These are phyloP conservation scores for Escallonia rubra DNA, from an alignment of 129 eudicot species.

Conservation along the genomic window DNA sequence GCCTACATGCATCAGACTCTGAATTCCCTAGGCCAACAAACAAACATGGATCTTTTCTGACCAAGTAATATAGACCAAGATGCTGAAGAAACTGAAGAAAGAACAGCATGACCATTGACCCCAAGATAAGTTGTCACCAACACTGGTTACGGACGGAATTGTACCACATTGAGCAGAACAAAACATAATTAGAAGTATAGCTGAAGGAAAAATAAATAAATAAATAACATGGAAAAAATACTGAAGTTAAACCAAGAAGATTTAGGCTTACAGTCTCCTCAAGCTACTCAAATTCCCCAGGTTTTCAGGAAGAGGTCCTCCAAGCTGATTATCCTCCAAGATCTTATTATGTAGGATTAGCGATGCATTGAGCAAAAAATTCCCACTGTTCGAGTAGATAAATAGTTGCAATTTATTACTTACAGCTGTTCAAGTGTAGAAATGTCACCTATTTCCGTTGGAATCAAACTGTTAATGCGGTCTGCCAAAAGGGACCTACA, in stretches of 20 bases:
- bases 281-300: slow-evolving; percentile 48
- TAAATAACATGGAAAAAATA: no score
- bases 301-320: slow-evolving; percentile 56
- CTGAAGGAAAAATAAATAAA: no score
- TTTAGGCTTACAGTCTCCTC: slow-evolving; percentile 58
- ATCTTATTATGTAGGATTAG: slow-evolving; percentile 30
- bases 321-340: slow-evolving; percentile 67
- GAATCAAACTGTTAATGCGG: slow-evolving; percentile 64
- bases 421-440: slow-evolving; percentile 70
- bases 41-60: no score
- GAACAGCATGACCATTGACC: no score
- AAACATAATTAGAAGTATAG: no score
- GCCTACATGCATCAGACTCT: no score
- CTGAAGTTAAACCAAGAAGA: neutral
- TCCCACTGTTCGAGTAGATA: neutral
- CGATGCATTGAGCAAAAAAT: neutral
- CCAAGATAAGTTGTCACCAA: no score
- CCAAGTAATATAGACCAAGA: no score
- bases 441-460: slow-evolving; percentile 64
- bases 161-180: no score
- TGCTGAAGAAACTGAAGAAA: no score
- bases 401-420: slow-evolving; percentile 21
- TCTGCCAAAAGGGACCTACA: slow-evolving; percentile 74
- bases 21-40: no score
- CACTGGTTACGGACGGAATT: no score